Evolutionary conservation across 2,329 filamentous ascomycete species (phyloP).

Genomic region (Biscogniauxia sp.): DNA sequence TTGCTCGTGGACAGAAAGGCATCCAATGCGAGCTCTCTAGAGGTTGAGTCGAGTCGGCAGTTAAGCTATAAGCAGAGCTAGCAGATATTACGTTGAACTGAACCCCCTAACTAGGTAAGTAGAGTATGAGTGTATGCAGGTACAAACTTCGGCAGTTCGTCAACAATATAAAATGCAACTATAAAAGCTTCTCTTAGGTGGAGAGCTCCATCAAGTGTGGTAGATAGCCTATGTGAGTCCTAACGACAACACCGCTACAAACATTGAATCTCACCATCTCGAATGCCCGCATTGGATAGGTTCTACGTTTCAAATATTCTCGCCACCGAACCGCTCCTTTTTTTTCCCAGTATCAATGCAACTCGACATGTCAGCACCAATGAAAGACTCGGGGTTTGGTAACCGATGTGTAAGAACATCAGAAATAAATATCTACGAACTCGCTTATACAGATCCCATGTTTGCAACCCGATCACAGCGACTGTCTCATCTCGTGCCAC

Average conservation of each 20-base stretch:
- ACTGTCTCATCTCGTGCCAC: neutral
- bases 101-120: neutral
- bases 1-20: neutral
- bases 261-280: too few relatives aligned
- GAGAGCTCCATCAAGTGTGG: too few relatives aligned
- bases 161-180: neutral
- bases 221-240: too few relatives aligned
- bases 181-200: neutral
- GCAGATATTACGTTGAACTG: neutral
- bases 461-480: neutral
- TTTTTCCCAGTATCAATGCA: too few relatives aligned
- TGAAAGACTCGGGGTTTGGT: too few relatives aligned
- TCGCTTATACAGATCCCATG: neutral
- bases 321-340: too few relatives aligned
- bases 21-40: neutral
- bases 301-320: too few relatives aligned
- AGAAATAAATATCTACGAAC: too few relatives aligned
- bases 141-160: constrained; percentile 9
- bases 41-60: neutral
- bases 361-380: too few relatives aligned
- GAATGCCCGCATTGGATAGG: too few relatives aligned
- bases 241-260: too few relatives aligned
- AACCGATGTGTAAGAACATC: too few relatives aligned
- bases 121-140: constrained; percentile 17
- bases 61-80: neutral